Base-by-base conservation (phyloP, 352 stramenopile genomes). In the Sclerospora graminicola region DNA sequence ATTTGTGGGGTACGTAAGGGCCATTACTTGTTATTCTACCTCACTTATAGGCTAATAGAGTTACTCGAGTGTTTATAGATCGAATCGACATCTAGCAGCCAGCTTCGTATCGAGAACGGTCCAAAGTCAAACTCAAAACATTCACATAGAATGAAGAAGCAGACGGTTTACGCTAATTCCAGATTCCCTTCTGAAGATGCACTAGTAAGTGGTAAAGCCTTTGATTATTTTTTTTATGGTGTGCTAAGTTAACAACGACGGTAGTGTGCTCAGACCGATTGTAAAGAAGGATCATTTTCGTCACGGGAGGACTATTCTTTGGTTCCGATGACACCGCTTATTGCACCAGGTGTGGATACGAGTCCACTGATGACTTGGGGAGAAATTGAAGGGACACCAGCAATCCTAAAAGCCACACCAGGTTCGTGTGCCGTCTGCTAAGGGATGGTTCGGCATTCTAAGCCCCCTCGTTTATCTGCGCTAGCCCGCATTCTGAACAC, bases 341-440 rank as follows among this genome's bases (percentile, higher is more conserved):
- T 90, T 43, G 77, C 64, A 2, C 81, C 81, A 10, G 78, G 74
- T 18, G 58, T 86, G 2, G 63, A 86, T 49, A 71, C 67, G 5
- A 89, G 73, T 47, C 81, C 81, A 18, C 37, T 93, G 9, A 86
- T 93, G 69, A 93, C 81, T 0, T 93, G 81, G 81, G 81, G 81
- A 21, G 69, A 81, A 11, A 90, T 93, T 45, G 81, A 89, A 67
- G 69, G 56, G 15, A 93, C 81, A 13, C 81, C 81, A 6, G 70
- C 78, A 44, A 64, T 75, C 30, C 55, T 90, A 9, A 59, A 49
- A 28, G 48, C 52, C 2, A 69, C 57, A 1, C 52, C 63, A 68
- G 62, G 78, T 89, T 50, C 4, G 43, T 43, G 15, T 4, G 4
- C 2, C 2, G 34, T 5, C 9, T 18, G 5, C 13, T 31, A 31